Base-by-base conservation (phyloP, 345 rosid genomes). In the Sisymbrium altissimum region DNA sequence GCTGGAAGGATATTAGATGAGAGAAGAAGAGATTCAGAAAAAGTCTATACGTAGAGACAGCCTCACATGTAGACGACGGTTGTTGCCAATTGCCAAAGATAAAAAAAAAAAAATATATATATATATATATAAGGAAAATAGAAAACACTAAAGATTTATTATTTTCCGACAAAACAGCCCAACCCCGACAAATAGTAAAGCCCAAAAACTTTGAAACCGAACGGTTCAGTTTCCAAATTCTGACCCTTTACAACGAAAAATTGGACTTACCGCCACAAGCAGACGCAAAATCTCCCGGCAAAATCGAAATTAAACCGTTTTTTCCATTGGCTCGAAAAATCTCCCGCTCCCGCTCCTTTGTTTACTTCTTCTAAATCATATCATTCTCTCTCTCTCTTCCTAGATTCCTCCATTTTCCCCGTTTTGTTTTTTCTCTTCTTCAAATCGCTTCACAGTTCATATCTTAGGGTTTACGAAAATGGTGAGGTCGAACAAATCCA, bases 401-500 rank as follows among this genome's bases (percentile, higher is more conserved):
- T n/a, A n/a, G n/a, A n/a, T n/a, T n/a, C 25, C 25, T 23, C 25
- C 25, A 23, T 23, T 23, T 23, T 23, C 25, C 25, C 25, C 3
- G 25, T 23, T 23, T 23, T 45, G 9, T 52, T 52, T 6, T 25
- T 1, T 66, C 35, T 40, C 10, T 25, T 25, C 17, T 17, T 45
- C 30, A 5, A 6, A 1, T 12, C 36, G 30, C n/a, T 55, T 72
- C 25, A 2, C 67, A 66, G 0, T 58, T 21, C 1, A 5, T n/a
- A 3, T 13, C 21, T 14, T 49, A 50, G 17, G 32, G 59, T 17
- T 57, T 19, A 9, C 11, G 38, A 46, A 46, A 46, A 93, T 93
- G 98, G 86, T 82, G 79, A 89, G 72, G 79, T 87, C 84, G 46
- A 72, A 67, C 78, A 85, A 74, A 78, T 66, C 86, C n/a, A 91